phyloP scores from a whole-genome alignment of 164 flowering plant species.

The Stephania cephalantha region DNA sequence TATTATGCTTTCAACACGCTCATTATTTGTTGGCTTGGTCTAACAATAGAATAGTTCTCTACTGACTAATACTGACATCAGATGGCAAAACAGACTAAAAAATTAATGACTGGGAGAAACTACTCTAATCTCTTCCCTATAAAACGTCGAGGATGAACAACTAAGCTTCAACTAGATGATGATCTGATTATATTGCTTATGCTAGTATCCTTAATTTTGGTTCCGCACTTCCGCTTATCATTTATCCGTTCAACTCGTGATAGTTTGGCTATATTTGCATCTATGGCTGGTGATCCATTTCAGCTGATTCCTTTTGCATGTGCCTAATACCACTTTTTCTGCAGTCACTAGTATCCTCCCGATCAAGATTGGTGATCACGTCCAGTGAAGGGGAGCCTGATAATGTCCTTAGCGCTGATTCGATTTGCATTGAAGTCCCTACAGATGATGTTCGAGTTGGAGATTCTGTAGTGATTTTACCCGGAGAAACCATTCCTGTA shows the following conservation, averaged over 20 bases:
- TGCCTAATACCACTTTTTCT: background rate
- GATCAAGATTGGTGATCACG: slow-evolving; percentile 71
- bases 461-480: slow-evolving; percentile 77
- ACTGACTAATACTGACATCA: no score
- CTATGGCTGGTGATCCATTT: background rate
- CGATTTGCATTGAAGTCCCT: slow-evolving; percentile 72
- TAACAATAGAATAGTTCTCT: background rate
- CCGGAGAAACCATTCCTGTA: slow-evolving; percentile 90
- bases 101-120: no score
- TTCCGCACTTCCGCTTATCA: background rate
- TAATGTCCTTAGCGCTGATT: slow-evolving; percentile 60
- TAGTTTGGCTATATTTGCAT: background rate
- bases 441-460: slow-evolving; percentile 91
- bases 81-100: no score
- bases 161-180: background rate
- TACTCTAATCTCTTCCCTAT: no score
- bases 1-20: background rate
- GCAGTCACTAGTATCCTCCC: slow-evolving; percentile 86
- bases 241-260: background rate
- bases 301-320: background rate
- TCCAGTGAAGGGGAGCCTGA: slow-evolving; percentile 51
- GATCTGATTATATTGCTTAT: background rate
- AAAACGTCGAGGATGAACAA: no score
- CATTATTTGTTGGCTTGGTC: background rate
- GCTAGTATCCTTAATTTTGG: background rate